Percentiles rank a stretch among this genome's conserved stretches.
Conservation (phyloP, 176 grass and related monocot species). For the Oryza australiensis region DNA sequence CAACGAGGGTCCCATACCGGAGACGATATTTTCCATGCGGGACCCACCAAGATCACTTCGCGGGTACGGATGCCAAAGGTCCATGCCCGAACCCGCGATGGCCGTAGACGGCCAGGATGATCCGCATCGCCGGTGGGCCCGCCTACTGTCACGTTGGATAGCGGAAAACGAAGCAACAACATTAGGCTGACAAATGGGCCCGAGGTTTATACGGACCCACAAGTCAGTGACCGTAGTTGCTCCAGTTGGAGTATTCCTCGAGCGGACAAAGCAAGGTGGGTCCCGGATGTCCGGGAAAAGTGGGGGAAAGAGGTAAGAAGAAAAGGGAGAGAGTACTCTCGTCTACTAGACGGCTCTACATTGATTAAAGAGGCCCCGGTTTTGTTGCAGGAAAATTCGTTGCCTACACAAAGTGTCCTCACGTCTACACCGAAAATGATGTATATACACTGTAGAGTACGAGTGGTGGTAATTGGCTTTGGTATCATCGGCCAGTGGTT, state of each 20-base stretch:
- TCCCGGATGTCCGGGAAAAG: constrained; percentile 30
- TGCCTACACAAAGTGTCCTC: neutral
- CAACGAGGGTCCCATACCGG: accelerated
- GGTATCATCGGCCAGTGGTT: neutral
- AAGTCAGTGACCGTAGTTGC: neutral
- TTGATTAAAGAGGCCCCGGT: constrained; percentile 12
- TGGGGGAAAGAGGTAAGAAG: neutral
- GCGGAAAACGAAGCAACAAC: neutral
- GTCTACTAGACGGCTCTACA: neutral
- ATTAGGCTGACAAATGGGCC: neutral
- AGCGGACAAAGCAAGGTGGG: neutral
- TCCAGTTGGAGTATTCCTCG: accelerated
- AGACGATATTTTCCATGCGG: neutral
- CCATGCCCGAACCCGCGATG: neutral
- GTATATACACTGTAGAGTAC: neutral
- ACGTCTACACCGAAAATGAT: neutral
- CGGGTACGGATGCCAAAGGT: neutral
- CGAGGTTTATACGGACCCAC: accelerated
- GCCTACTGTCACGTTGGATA: neutral
- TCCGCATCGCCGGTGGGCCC: neutral
- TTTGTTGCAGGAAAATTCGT: neutral
- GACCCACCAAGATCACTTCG: neutral
- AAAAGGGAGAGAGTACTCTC: neutral
- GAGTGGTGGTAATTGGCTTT: neutral
- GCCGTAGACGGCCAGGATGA: neutral